Evolutionary conservation across 495 filamentous ascomycete genomes (phyloP).

Genomic region (Aspergillus nanangensis): DNA sequence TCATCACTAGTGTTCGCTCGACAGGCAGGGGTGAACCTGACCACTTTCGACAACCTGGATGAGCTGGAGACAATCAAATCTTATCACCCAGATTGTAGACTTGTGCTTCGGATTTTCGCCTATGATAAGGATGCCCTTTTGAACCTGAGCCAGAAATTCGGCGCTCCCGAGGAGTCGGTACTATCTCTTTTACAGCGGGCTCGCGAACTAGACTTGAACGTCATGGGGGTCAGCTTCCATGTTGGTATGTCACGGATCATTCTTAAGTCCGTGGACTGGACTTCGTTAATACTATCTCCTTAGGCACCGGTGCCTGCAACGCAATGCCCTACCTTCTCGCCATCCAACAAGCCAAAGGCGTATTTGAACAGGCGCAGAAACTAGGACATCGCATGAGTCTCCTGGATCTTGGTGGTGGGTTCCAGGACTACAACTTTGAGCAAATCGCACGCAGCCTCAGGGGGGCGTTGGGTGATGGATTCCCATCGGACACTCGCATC

Average conservation of each 20-base stretch:
- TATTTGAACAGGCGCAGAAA: constrained; percentile 15
- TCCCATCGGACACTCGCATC: constrained; percentile 14
- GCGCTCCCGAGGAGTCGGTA: constrained; percentile 16
- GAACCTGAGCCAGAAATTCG: constrained; percentile 26
- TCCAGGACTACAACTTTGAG: constrained; percentile 22
- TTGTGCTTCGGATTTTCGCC: constrained; percentile 27
- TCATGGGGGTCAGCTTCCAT: constrained; percentile 36
- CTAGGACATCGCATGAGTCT: constrained; percentile 11
- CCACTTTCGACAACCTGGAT: constrained; percentile 33
- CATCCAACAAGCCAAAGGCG: constrained; percentile 17
- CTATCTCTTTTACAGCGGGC: constrained; percentile 14
- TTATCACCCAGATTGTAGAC: constrained; percentile 19
- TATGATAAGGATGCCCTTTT: constrained; percentile 22
- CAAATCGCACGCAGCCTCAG: constrained; percentile 10
- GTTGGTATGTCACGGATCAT: constrained; percentile 28
- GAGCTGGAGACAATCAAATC: constrained; percentile 29
- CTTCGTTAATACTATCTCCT: too few species aligned
- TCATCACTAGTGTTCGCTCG: constrained; percentile 19
- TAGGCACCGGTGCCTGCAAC: constrained; percentile 19
- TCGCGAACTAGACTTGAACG: constrained; percentile 20
- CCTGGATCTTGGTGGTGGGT: constrained; percentile 32
- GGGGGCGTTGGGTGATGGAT: constrained; percentile 6
- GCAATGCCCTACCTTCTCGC: constrained; percentile 17
- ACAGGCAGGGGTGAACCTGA: constrained; percentile 15
- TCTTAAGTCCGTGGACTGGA: too few species aligned